Evolutionary conservation across 495 filamentous ascomycete species (phyloP).

Genomic region (Aspergillus hancockii): DNA sequence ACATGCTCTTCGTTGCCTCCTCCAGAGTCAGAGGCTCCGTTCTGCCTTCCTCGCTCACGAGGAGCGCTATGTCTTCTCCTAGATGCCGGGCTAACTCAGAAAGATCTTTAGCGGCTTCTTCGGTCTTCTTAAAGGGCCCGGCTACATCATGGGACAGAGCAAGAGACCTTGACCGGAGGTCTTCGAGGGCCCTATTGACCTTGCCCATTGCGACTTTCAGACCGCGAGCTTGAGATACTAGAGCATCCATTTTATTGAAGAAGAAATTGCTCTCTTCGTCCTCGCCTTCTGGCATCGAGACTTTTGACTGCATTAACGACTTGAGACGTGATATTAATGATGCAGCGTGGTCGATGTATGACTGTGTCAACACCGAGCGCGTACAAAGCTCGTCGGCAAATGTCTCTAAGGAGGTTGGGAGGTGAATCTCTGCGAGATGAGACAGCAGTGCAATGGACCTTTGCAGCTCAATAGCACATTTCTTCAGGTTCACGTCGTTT

Average conservation of each 20-base stretch:
- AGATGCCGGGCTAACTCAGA: constrained; percentile 65
- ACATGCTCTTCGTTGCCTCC: constrained; percentile 64
- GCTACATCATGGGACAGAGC: constrained; percentile 62
- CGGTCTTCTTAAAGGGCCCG: constrained; percentile 58
- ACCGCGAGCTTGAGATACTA: constrained; percentile 74
- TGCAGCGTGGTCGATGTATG: constrained; percentile 76
- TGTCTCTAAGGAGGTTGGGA: constrained; percentile 68
- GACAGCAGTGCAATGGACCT: constrained; percentile 77
- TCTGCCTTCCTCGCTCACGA: constrained; percentile 75
- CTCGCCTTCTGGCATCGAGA: constrained; percentile 41
- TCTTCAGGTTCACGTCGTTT: constrained; percentile 84
- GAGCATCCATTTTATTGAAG: constrained; percentile 66
- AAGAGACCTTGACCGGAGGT: constrained; percentile 74
- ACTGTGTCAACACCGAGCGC: constrained; percentile 74
- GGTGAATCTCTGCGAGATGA: constrained; percentile 80
- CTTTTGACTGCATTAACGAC: constrained; percentile 63
- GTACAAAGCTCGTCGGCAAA: constrained; percentile 81
- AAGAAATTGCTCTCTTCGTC: constrained; percentile 67
- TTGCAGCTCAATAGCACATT: constrained; percentile 77
- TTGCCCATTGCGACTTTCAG: constrained; percentile 84
- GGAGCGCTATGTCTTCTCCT: constrained; percentile 61
- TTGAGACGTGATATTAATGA: constrained; percentile 63
- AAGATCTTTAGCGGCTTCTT: constrained; percentile 64
- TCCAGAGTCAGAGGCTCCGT: constrained; percentile 63
- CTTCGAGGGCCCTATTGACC: constrained; percentile 72